Conservation (phyloP, 768 basidiomycete species). For the Boletus sp. region DNA sequence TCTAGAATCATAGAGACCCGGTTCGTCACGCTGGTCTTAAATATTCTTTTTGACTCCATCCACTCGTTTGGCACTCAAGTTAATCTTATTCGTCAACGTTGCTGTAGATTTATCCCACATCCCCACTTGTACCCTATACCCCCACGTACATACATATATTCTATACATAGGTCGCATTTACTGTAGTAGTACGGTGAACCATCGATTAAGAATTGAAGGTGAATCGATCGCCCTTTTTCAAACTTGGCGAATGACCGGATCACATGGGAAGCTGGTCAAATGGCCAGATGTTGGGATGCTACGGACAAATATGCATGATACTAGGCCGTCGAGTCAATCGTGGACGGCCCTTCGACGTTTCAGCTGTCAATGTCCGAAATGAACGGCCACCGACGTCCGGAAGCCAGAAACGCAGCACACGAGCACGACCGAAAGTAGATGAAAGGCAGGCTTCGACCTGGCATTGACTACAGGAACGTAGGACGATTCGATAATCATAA, state of each 20-base stretch:
- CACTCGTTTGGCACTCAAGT: constrained; percentile 15
- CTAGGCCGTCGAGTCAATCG: not conserved
- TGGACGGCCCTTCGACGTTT: not conserved
- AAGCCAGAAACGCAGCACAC: not conserved
- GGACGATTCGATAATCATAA: constrained; percentile 17
- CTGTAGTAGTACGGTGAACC: constrained; percentile 10
- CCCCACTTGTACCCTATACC: constrained; percentile 10
- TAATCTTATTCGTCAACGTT: constrained; percentile 15
- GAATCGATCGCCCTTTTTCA: not conserved
- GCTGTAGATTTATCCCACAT: constrained; percentile 20
- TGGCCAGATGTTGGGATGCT: not conserved
- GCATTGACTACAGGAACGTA: constrained; percentile 3
- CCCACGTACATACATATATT: constrained; percentile 13
- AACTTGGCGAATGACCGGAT: not conserved
- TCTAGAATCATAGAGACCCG: not conserved
- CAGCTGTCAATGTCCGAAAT: not conserved
- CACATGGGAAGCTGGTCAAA: not conserved
- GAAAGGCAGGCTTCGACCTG: not conserved
- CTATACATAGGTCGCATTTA: not conserved
- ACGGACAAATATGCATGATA: not conserved
- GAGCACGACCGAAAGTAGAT: not conserved
- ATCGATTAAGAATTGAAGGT: not conserved
- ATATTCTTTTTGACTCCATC: not conserved
- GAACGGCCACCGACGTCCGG: not conserved
- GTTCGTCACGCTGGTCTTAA: not conserved